phyloP scores from a whole-genome alignment of 2,329 filamentous ascomycete genomes.

The Cercospora sp. region DNA sequence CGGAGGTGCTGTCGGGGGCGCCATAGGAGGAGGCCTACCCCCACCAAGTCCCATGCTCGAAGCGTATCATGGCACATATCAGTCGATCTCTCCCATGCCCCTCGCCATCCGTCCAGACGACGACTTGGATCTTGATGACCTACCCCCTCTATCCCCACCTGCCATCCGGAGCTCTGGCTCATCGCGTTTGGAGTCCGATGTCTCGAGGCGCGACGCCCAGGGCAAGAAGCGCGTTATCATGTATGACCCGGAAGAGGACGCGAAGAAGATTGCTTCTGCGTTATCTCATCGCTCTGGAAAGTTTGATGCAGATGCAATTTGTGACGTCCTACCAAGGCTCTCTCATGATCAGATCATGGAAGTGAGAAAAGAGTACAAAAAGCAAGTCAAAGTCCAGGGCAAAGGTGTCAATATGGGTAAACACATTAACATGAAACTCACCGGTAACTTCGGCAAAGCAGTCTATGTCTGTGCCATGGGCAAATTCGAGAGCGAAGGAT shows the following conservation, averaged over 20 bases:
- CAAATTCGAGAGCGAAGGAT: constrained; percentile 87
- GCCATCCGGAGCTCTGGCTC: constrained; percentile 31
- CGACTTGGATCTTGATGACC: constrained; percentile 56
- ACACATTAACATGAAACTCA: constrained; percentile 79
- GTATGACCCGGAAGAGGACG: constrained; percentile 81
- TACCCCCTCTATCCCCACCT: constrained; percentile 41
- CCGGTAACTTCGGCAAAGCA: constrained; percentile 80
- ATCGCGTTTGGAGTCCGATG: constrained; percentile 22
- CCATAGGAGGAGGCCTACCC: constrained; percentile 48
- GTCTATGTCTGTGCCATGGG: constrained; percentile 89
- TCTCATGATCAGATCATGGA: constrained; percentile 86
- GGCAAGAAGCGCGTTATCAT: constrained; percentile 67
- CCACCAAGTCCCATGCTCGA: constrained; percentile 85
- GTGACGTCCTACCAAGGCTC: constrained; percentile 80
- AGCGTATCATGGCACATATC: constrained; percentile 90
- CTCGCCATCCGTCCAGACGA: constrained; percentile 67
- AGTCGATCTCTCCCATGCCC: constrained; percentile 92
- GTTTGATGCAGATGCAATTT: constrained; percentile 69
- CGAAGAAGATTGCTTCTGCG: constrained; percentile 71
- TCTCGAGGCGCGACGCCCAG: constrained; percentile 36
- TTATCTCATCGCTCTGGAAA: constrained; percentile 58
- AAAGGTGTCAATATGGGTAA: constrained; percentile 84
- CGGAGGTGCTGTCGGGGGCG: constrained; percentile 2
- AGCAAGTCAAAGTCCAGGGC: constrained; percentile 77
- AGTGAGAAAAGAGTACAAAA: constrained; percentile 87